These are phyloP conservation scores for Parietaria judaica DNA, from an alignment of 306 rosid species.

Conservation along the genomic window DNA sequence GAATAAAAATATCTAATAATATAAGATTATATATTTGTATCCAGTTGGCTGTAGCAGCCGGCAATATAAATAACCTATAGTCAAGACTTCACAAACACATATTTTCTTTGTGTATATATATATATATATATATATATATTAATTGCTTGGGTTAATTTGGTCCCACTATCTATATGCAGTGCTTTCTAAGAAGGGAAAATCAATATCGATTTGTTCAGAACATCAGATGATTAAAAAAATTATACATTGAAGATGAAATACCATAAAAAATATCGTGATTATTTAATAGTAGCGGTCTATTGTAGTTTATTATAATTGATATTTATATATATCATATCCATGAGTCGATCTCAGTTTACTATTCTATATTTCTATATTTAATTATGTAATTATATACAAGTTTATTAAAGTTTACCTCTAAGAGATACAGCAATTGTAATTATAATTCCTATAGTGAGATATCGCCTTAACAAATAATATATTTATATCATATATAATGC, in stretches of 20 bases:
- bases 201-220: background rate
- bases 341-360: background rate
- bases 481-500: too few relatives aligned
- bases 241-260: too few relatives aligned
- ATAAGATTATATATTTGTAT: background rate
- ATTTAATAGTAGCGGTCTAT: background rate
- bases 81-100: too few relatives aligned
- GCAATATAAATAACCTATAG: background rate
- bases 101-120: too few relatives aligned
- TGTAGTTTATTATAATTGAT: background rate
- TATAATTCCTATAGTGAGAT: background rate
- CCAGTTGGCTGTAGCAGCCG: constrained; percentile 7
- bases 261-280: background rate
- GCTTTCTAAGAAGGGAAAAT: background rate
- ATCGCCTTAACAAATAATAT: background rate
- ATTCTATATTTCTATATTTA: background rate
- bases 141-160: too few relatives aligned
- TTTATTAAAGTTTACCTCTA: background rate
- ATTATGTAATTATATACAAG: background rate
- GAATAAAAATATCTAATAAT: background rate
- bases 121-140: too few relatives aligned
- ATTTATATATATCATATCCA: constrained; percentile 1
- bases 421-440: background rate
- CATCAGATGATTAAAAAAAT: background rate
- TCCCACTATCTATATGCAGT: too few relatives aligned